These are phyloP conservation scores for Epithele typhae DNA, from an alignment of 768 basidiomycete genomes.

Conservation along the genomic window DNA sequence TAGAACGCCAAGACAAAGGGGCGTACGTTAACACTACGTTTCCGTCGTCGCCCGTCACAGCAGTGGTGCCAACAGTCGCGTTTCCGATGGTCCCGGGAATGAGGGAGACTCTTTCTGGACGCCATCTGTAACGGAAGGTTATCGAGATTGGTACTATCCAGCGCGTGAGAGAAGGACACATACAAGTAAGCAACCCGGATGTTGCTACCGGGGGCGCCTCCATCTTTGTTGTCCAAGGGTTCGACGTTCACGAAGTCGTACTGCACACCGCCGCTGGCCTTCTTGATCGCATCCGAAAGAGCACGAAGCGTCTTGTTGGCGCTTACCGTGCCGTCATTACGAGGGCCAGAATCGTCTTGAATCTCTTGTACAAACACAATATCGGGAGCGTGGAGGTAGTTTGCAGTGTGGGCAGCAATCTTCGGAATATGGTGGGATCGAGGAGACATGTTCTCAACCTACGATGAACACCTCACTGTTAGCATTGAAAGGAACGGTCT, in stretches of 20 bases:
- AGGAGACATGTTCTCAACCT: slow-evolving; percentile 57
- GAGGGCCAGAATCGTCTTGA: slow-evolving; percentile 52
- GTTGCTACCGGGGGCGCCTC: slow-evolving; percentile 59
- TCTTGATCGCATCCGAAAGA: slow-evolving; percentile 45
- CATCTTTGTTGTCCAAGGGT: slow-evolving; percentile 52
- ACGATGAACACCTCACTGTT: neutral
- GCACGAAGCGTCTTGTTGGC: slow-evolving; percentile 50
- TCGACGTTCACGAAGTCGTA: slow-evolving; percentile 49
- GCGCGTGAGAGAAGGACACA: slow-evolving; percentile 11
- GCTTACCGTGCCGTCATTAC: slow-evolving; percentile 47
- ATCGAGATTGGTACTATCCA: neutral
- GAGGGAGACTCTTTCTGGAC: slow-evolving; percentile 45
- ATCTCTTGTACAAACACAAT: slow-evolving; percentile 63
- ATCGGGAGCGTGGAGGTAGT: slow-evolving; percentile 47
- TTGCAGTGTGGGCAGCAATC: slow-evolving; percentile 51
- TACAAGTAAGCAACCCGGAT: slow-evolving; percentile 57
- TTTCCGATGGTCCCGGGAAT: slow-evolving; percentile 44
- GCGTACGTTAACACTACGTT: slow-evolving; percentile 41
- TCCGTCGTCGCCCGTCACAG: slow-evolving; percentile 27
- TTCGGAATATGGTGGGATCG: slow-evolving; percentile 41
- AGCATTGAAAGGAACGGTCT: neutral
- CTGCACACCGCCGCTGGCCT: slow-evolving; percentile 30
- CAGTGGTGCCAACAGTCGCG: slow-evolving; percentile 41
- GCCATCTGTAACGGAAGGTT: slow-evolving; percentile 32
- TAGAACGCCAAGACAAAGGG: no score